Evolutionary conservation across 106 monocot genomes (phyloP).

Genomic region (Phalaenopsis equestris): DNA sequence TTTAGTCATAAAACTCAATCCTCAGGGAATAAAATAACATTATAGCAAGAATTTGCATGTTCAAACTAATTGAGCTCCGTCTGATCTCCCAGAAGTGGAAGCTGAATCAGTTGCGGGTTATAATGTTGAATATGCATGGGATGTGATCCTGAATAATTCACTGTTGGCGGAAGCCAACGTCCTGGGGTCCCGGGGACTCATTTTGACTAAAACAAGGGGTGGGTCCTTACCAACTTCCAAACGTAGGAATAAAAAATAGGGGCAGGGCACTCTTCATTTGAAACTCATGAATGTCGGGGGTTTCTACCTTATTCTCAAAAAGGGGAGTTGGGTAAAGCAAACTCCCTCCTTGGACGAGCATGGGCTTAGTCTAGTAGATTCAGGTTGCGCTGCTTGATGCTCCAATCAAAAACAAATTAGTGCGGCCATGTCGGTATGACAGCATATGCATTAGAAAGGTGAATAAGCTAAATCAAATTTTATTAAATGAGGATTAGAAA

Average conservation of each 20-base stretch:
- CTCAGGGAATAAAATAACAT: too few relatives aligned
- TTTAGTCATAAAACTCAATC: too few relatives aligned
- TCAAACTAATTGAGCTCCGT: neutral
- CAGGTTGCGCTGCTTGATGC: constrained; percentile 32
- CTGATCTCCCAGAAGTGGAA: neutral
- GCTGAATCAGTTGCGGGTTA: too few relatives aligned
- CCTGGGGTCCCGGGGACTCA: constrained; percentile 13
- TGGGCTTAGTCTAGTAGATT: constrained; percentile 29
- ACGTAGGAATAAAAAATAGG: constrained; percentile 1
- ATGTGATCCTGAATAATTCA: too few relatives aligned
- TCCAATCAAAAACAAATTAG: constrained; percentile 31
- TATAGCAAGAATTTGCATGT: too few relatives aligned
- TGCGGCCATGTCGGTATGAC: constrained; percentile 24
- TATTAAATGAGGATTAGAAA: too few relatives aligned
- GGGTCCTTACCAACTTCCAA: constrained; percentile 20
- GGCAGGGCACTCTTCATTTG: too few relatives aligned
- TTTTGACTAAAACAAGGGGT: constrained; percentile 19
- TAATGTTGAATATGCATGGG: too few relatives aligned
- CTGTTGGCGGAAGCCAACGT: constrained; percentile 14
- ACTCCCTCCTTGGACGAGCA: constrained; percentile 26
- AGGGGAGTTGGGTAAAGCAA: constrained; percentile 22
- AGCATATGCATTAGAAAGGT: constrained; percentile 34
- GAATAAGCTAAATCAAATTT: too few relatives aligned
- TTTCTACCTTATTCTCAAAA: constrained; percentile 14
- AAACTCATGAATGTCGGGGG: constrained; percentile 15